Conservation (phyloP, 495 filamentous ascomycete species). For the Collariella sp. region DNA sequence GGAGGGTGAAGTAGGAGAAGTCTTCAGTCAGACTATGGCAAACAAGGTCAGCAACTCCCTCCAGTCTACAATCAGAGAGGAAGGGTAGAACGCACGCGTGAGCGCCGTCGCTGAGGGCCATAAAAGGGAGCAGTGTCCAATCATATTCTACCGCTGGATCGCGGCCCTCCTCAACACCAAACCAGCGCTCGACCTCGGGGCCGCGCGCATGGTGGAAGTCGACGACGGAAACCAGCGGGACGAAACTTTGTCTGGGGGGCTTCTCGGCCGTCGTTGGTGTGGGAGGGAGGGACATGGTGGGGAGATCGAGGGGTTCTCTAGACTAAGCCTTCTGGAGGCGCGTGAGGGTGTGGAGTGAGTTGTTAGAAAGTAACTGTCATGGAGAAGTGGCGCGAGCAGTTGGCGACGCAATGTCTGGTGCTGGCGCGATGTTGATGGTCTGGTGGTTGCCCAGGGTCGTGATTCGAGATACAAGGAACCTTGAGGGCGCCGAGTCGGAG, state of each 20-base stretch:
- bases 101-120: conserved; percentile 94
- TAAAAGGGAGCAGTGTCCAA: conserved; percentile 89
- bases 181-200: conserved; percentile 88
- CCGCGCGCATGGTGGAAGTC: conserved; percentile 97
- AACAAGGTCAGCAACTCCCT: too few relatives aligned
- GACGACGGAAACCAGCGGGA: conserved; percentile 76
- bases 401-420: neutral
- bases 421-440: neutral
- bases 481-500: conserved; percentile 6
- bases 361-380: neutral
- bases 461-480: neutral
- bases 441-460: neutral
- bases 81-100: conserved; percentile 64
- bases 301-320: neutral
- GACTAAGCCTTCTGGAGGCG: neutral
- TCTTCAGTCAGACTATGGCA: conserved; percentile 67
- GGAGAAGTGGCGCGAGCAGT: neutral
- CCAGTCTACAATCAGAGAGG: too few relatives aligned
- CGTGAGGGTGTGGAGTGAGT: too few relatives aligned
- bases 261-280: conserved; percentile 18
- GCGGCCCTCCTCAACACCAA: conserved; percentile 65
- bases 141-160: conserved; percentile 83
- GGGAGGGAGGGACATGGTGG: conserved; percentile 17
- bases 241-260: conserved; percentile 25
- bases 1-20: conserved; percentile 96